Conservation (phyloP, 2,329 filamentous ascomycete species). For the Beauveria medogensis region DNA sequence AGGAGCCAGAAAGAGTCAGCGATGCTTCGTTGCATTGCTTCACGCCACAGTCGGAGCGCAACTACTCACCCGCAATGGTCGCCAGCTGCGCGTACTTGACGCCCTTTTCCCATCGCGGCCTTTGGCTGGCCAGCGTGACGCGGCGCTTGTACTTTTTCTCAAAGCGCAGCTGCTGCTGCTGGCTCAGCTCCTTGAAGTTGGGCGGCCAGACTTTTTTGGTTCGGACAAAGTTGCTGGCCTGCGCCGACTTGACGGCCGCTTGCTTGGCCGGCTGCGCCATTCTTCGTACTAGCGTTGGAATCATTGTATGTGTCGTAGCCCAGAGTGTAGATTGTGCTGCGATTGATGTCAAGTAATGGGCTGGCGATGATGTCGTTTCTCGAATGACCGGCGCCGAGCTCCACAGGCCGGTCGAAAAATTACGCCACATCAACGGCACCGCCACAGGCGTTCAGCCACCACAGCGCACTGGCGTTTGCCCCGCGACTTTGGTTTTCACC, state of each 20-base stretch:
- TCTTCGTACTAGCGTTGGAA: constrained; percentile 27
- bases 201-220: constrained; percentile 72
- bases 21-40: background rate
- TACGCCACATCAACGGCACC: constrained; percentile 4
- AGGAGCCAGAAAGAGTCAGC: constrained; percentile 9
- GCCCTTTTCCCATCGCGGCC: constrained; percentile 57
- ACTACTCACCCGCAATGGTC: constrained; percentile 45
- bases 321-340: background rate
- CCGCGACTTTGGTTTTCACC: constrained; percentile 13
- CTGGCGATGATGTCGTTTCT: background rate
- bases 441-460: constrained; percentile 9
- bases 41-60: background rate
- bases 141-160: constrained; percentile 73
- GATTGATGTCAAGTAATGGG: background rate
- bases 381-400: background rate
- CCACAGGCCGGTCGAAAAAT: background rate
- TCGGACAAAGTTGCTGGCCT: constrained; percentile 49
- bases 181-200: constrained; percentile 60
- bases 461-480: constrained; percentile 9
- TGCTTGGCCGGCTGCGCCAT: constrained; percentile 25
- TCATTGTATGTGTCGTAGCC: constrained; percentile 20
- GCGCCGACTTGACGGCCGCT: constrained; percentile 19
- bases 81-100: constrained; percentile 57
- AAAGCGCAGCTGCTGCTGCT: constrained; percentile 67
- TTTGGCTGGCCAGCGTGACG: constrained; percentile 50